Evolutionary conservation across 176 grass and related monocot genomes (phyloP).

Genomic region (Oryza glaberrima): DNA sequence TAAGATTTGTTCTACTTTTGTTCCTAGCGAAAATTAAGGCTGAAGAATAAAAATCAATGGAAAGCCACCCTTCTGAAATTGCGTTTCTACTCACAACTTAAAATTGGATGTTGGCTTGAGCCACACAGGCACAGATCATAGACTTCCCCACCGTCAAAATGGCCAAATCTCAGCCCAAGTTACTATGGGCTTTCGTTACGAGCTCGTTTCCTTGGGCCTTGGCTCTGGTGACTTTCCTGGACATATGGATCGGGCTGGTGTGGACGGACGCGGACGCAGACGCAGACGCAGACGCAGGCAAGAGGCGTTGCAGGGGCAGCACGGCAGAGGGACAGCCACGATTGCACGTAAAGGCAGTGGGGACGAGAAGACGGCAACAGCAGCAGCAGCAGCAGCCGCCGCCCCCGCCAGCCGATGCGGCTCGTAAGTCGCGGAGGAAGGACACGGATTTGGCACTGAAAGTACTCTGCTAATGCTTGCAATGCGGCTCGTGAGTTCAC

Average conservation of each 20-base stretch:
- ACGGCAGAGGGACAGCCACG: background rate
- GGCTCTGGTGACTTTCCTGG: background rate
- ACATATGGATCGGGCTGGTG: too few species aligned
- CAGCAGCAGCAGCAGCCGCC: background rate
- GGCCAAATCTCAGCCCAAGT: background rate
- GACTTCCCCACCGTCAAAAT: background rate
- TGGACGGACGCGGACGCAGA: too few species aligned
- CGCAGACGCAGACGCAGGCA: too few species aligned
- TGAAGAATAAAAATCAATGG: background rate
- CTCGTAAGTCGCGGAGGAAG: background rate
- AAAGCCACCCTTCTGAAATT: background rate
- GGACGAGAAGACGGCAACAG: background rate
- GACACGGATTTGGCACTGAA: too few species aligned
- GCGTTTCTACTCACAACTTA: background rate
- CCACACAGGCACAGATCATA: too few species aligned
- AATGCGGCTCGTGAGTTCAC: too few species aligned
- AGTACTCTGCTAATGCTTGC: too few species aligned
- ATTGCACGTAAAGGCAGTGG: background rate
- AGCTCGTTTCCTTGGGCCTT: background rate
- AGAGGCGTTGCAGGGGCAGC: background rate
- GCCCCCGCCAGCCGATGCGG: background rate
- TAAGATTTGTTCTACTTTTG: background rate
- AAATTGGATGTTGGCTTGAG: background rate
- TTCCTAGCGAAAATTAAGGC: background rate
- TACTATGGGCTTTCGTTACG: background rate